Evolutionary conservation across 2,329 filamentous ascomycete genomes (phyloP), one percentile per base, ranked within the genome.

Genomic region (Beauveria australis): DNA sequence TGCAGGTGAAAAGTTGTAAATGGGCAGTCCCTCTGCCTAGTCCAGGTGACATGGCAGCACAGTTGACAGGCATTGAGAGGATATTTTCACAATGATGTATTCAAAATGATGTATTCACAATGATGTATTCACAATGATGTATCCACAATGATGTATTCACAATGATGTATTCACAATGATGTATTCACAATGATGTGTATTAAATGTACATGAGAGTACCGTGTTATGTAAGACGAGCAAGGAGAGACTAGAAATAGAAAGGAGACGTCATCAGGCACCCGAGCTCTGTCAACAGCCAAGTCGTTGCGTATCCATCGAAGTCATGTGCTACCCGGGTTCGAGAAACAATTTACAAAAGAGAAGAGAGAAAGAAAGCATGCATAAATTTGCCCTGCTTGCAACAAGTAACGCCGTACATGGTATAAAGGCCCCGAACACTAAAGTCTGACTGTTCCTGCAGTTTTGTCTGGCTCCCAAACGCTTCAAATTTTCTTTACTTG

Each of bases 201-300:
- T 59, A 59, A 53, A 59, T 53, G 57, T 59, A 53, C 57, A 47
- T 53, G 57, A 47, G 44, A 59, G 57, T 54, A 54, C 59, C 30
- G 24, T 46, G 59, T 49, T 22, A 33, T 60, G 33, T 60, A 54
- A 48, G 37, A 55, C 12, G 48, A 26, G 43, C 30, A 60, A 44
- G 24, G 59, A 54, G 52, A 54, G 52, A 60, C 28, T 24, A 60
- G 59, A 60, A 54, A 55, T 30, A 33, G 33, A 54, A 48, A 59
- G 16, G 47, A 56, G 22, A 57, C 19, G 43, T 52, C 37, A 44
- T 59, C 56, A 30, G 41, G 41, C 57, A 46, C 52, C 41, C 47
- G 22, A 57, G 28, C 43, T 40, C 54, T 30, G 43, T 44, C 18
- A 40, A 33, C 47, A 59, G 43, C 44, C 41, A 7, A 19, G 44